Conservation (phyloP, 2,329 filamentous ascomycete species). For the Amylocarpus encephaloides region DNA sequence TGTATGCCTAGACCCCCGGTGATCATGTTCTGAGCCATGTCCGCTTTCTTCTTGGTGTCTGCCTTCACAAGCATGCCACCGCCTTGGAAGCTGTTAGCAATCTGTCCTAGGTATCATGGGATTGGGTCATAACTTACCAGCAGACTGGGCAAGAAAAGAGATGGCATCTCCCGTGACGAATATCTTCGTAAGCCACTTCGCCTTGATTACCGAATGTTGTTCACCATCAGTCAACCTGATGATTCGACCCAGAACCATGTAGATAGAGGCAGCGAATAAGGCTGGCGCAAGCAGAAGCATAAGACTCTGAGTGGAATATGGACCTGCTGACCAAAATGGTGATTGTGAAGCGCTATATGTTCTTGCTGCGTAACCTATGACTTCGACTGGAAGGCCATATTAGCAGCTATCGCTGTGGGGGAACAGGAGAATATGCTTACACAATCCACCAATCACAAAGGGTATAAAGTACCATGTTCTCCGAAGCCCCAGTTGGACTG, state of each 20-base stretch:
- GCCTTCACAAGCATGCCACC: conserved; percentile 28
- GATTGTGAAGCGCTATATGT: conserved; percentile 19
- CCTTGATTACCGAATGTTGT: conserved; percentile 35
- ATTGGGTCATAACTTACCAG: conserved; percentile 9
- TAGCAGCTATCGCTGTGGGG: neutral
- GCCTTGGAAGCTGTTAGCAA: conserved; percentile 3
- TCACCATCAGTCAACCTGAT: conserved; percentile 35
- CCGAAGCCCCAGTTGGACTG: conserved; percentile 33
- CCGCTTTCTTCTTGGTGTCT: conserved; percentile 13
- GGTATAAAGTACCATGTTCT: conserved; percentile 46
- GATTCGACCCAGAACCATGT: conserved; percentile 37
- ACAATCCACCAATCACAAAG: conserved; percentile 45
- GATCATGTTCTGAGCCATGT: conserved; percentile 37
- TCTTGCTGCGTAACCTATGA: conserved; percentile 34
- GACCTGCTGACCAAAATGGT: conserved; percentile 23
- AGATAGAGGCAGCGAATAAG: conserved; percentile 36
- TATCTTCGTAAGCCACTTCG: conserved; percentile 39
- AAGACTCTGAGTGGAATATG: conserved; percentile 33
- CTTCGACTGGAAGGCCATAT: conserved; percentile 31
- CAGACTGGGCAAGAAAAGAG: conserved; percentile 38
- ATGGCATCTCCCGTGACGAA: conserved; percentile 42
- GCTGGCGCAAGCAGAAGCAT: conserved; percentile 35
- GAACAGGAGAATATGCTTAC: conserved; percentile 30
- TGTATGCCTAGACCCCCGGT: conserved; percentile 44
- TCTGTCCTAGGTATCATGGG: neutral